phyloP scores from a whole-genome alignment of 306 rosid species.

The Lagenaria siceraria region DNA sequence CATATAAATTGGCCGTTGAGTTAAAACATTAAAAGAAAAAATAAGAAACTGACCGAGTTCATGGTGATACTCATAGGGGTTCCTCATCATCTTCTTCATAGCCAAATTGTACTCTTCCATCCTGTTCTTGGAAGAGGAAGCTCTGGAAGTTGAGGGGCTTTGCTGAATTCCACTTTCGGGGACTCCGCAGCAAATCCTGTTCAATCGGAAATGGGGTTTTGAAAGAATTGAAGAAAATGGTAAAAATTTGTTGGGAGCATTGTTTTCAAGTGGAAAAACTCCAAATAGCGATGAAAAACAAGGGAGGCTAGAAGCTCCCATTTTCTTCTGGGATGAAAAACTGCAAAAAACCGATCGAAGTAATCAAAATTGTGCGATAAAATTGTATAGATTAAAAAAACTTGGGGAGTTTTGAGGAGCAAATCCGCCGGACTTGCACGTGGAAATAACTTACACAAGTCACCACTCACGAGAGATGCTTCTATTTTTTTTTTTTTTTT shows the following conservation, averaged over 20 bases:
- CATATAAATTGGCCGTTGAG: background rate
- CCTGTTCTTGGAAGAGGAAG: constrained; percentile 30
- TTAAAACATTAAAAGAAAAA: background rate
- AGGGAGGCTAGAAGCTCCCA: constrained; percentile 29
- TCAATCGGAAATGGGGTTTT: constrained; percentile 6
- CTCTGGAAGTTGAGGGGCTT: constrained; percentile 16
- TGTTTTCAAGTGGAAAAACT: constrained; percentile 20
- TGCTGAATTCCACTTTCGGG: constrained; percentile 48
- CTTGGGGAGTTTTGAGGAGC: background rate
- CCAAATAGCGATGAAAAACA: constrained; percentile 21
- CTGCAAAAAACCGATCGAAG: background rate
- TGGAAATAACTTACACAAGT: background rate
- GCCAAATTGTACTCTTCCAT: constrained; percentile 75
- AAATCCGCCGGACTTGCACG: background rate
- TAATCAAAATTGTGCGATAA: background rate
- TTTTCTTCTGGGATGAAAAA: background rate
- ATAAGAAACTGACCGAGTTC: constrained; percentile 69
- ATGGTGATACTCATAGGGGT: constrained; percentile 89
- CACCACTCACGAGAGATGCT: background rate
- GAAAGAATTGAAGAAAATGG: constrained; percentile 7
- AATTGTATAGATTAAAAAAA: background rate
- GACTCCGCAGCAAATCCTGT: constrained; percentile 31
- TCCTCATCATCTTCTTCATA: constrained; percentile 90
- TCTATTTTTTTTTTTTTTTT: background rate
- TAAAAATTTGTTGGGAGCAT: background rate